These are phyloP conservation scores for Vicia villosa DNA, from an alignment of 306 rosid species.

Conservation along the genomic window DNA sequence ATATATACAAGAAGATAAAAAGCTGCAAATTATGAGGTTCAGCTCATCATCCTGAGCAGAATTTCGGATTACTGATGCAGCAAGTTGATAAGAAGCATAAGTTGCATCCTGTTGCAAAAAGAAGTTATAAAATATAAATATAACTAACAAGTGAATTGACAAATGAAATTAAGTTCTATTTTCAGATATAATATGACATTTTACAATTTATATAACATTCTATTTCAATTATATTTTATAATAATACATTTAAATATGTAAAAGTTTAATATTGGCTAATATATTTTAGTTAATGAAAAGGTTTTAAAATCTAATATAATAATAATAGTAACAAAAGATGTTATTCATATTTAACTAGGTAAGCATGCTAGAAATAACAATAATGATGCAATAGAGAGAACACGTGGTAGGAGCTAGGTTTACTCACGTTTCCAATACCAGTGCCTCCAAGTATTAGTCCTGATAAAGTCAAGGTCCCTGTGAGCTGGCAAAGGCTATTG, in stretches of 20 bases:
- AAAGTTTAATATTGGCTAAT: background rate
- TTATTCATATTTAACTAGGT: background rate
- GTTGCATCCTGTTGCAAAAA: conserved; percentile 57
- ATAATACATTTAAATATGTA: too few species aligned
- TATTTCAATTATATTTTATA: too few species aligned
- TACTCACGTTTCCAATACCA: conserved; percentile 83
- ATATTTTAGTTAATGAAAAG: too few species aligned
- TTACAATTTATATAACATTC: too few species aligned
- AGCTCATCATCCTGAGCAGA: conserved; percentile 71
- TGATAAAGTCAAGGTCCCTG: conserved; percentile 59
- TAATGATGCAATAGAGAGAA: conserved; percentile 23
- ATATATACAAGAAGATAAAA: conserved; percentile 73
- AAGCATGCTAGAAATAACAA: conserved; percentile 31
- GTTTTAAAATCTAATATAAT: background rate
- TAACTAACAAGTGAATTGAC: background rate
- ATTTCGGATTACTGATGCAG: conserved; percentile 60
- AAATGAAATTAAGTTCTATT: too few species aligned
- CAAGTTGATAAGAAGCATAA: conserved; percentile 73
- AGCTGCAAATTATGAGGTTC: conserved; percentile 65
- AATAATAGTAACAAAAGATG: background rate
- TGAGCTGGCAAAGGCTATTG: conserved; percentile 71
- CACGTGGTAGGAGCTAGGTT: conserved; percentile 24
- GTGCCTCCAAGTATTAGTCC: conserved; percentile 75
- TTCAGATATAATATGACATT: too few species aligned
- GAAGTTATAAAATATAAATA: background rate